Base-by-base conservation (phyloP, 2,329 filamentous ascomycete genomes). In the Herpotrichia juniperi region DNA sequence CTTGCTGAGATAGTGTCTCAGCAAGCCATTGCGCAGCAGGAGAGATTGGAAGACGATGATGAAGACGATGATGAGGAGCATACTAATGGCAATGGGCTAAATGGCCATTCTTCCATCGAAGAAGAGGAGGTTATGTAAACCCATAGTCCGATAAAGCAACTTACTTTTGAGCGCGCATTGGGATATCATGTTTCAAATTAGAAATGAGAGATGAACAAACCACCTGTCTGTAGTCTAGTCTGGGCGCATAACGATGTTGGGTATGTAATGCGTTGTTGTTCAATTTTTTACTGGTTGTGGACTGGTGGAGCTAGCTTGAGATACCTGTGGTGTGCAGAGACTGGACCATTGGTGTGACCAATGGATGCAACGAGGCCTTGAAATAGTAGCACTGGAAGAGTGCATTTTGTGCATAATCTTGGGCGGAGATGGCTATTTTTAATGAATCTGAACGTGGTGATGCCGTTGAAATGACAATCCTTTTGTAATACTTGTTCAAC, bases 1-100 rank as follows among this genome's bases (percentile, higher is more conserved):
- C 82, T 99, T 48, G 94, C 94, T n/a, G 94, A 99, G 78, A 97
- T 99, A 60, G 94, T 99, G 42, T 96, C 91, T 31, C 90, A 92
- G 26, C 94, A 99, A 77, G 94, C 94, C 26, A 93, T 97, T 68
- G 91, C 93, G 51, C 93, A 97, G 75, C 91, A 96, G 76, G 91
- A 96, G 77, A 93, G 91, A 78, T 77, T 89, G 56, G 89, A 91
- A 43, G 85, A 66, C 44, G 73, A 68, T 12, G 45, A 52, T 17
- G 35, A 68, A 40, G 56, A 61, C 24, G 58, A 58, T 17, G 68
- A 71, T 48, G 69, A 62, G 25, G 57, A 62, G 19, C 58, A 51
- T 4, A 55, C 31, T 14, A 61, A 66, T 19, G 65, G 62, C 19
- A 21, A 50, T n/a, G 43, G 35, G 7, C 12, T 26, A n/a, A 62